Evolutionary conservation across 805 yeast genomes (phyloP).

Genomic region (Candida nitratophila): DNA sequence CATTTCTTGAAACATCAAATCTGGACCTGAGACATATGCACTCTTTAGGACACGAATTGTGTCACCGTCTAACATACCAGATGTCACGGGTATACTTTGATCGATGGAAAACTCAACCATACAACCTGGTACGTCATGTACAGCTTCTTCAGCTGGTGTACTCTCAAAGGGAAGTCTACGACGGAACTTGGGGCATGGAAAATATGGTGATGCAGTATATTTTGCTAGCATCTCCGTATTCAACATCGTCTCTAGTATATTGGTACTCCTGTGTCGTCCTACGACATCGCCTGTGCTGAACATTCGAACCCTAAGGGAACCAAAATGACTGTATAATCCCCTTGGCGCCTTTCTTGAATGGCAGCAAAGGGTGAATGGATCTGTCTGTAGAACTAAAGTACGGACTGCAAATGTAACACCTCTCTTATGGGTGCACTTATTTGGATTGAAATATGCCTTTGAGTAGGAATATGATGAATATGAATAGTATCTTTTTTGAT

Average conservation of each 20-base stretch:
- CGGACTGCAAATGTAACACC: not conserved
- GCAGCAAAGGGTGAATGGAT: not conserved
- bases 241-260: constrained; percentile 3
- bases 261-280: constrained; percentile 49
- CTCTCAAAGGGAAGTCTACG: too few species aligned
- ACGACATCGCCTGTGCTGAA: constrained; percentile 31
- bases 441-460: not conserved
- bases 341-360: not conserved
- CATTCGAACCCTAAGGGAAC: constrained; percentile 29
- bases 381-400: not conserved
- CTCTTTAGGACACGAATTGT: constrained; percentile 27
- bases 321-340: constrained; percentile 28
- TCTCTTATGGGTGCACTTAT: not conserved
- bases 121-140: constrained; percentile 28
- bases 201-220: not conserved
- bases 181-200: too few species aligned
- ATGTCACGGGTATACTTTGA: constrained; percentile 12
- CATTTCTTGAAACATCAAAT: constrained; percentile 37
- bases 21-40: constrained; percentile 34
- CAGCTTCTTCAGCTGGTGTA: not conserved
- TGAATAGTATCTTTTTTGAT: not conserved
- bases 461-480: too few species aligned
- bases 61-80: constrained; percentile 37
- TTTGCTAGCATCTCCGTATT: not conserved
- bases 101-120: constrained; percentile 51